These are phyloP conservation scores for Plenodomus biglobosus DNA, from an alignment of 2,329 filamentous ascomycete genomes.

Conservation along the genomic window DNA sequence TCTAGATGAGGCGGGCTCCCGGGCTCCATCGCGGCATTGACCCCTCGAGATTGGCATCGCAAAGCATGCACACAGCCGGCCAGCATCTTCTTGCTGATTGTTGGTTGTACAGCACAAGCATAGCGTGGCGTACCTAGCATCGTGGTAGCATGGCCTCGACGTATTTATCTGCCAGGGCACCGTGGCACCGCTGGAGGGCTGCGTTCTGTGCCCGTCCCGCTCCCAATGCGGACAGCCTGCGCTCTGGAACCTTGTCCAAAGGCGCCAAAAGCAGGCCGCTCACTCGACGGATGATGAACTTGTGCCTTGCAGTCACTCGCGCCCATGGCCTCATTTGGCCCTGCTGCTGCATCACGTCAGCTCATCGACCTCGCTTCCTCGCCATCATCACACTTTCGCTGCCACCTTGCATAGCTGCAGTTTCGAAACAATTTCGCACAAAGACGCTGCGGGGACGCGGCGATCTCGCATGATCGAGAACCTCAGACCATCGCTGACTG, in stretches of 20 bases:
- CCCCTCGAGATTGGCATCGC: background rate
- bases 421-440: conserved; percentile 16
- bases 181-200: conserved; percentile 6
- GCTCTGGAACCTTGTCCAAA: conserved; percentile 1
- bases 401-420: background rate
- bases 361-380: background rate
- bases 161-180: conserved; percentile 1
- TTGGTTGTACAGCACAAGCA: conserved; percentile 3
- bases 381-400: background rate
- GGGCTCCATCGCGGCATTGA: conserved; percentile 19
- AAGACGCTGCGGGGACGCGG: conserved; percentile 1
- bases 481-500: conserved; percentile 3
- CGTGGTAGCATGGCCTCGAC: too few species aligned
- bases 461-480: conserved; percentile 15
- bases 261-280: conserved; percentile 9
- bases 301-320: conserved; percentile 14
- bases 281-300: conserved; percentile 4
- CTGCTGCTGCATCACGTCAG: conserved; percentile 1
- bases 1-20: conserved; percentile 12
- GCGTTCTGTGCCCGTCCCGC: background rate
- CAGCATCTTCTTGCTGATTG: background rate
- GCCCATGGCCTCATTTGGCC: conserved; percentile 9
- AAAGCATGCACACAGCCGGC: conserved; percentile 1
- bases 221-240: conserved; percentile 7
- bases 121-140: background rate